Evolutionary conservation across 2,329 filamentous ascomycete species (phyloP).

Genomic region (Exophiala bonariae): DNA sequence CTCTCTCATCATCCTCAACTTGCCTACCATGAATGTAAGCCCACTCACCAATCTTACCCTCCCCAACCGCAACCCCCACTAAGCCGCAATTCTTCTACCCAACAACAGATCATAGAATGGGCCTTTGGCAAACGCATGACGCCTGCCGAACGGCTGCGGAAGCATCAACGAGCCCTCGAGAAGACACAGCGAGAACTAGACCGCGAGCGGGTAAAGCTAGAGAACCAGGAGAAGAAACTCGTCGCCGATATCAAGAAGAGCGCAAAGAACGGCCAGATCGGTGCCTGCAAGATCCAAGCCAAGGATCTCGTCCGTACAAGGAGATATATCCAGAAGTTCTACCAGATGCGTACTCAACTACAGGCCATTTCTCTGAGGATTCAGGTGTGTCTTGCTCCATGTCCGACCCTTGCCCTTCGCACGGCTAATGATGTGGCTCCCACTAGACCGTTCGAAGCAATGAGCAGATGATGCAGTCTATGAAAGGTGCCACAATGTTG

Average conservation of each 20-base stretch:
- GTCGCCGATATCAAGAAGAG: slow-evolving; percentile 96
- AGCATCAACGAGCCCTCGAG: slow-evolving; percentile 92
- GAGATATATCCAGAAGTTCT: slow-evolving; percentile 92
- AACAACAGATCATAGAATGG: slow-evolving; percentile 88
- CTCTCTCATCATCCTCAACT: too few relatives aligned
- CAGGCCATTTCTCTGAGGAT: slow-evolving; percentile 94
- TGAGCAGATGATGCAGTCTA: slow-evolving; percentile 99
- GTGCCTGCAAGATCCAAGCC: slow-evolving; percentile 96
- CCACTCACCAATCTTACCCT: neutral
- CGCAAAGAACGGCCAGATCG: slow-evolving; percentile 96
- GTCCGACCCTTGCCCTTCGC: slow-evolving; percentile 2
- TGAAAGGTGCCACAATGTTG: slow-evolving; percentile 94
- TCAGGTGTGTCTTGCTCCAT: slow-evolving; percentile 64
- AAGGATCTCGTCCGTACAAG: slow-evolving; percentile 94
- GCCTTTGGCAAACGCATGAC: slow-evolving; percentile 99
- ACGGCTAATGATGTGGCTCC: slow-evolving; percentile 13
- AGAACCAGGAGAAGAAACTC: slow-evolving; percentile 98
- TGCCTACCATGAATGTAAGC: slow-evolving; percentile 42
- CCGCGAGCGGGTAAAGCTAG: slow-evolving; percentile 89
- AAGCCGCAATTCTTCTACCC: slow-evolving; percentile 19
- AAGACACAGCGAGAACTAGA: slow-evolving; percentile 97
- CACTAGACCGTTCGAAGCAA: slow-evolving; percentile 89
- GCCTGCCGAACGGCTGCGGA: slow-evolving; percentile 65
- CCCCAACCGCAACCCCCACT: slow-evolving; percentile 16
- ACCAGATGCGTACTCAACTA: slow-evolving; percentile 93